Percentiles rank a stretch among this genome's conserved stretches.
These are phyloP conservation scores for Globisporangium nunn DNA, from an alignment of 352 stramenopile genomes.

Conservation along the genomic window DNA sequence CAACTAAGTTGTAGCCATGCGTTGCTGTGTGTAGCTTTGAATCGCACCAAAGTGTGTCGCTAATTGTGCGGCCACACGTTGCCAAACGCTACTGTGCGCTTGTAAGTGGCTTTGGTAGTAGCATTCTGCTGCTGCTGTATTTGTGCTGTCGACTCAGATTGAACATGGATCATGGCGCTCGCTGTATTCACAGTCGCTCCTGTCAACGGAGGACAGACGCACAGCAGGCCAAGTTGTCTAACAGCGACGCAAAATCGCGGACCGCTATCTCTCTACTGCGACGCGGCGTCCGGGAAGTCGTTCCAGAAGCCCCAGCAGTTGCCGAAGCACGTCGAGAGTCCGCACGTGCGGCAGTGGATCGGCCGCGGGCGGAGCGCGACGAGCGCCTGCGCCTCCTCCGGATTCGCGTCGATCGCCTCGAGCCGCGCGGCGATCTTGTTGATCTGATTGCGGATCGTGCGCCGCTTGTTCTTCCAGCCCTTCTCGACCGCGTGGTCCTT, in stretches of 20 bases:
- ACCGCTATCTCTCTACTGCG: slow-evolving; percentile 10
- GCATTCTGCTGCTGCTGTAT: too few species aligned
- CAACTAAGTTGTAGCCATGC: slow-evolving; percentile 3
- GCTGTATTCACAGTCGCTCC: not conserved
- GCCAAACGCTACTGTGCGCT: not conserved
- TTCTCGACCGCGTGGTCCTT: slow-evolving; percentile 37
- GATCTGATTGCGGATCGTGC: slow-evolving; percentile 63
- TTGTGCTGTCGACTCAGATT: not conserved
- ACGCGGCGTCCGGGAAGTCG: slow-evolving; percentile 19
- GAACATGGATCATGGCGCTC: not conserved
- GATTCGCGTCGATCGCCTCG: slow-evolving; percentile 32
- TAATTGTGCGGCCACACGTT: not conserved
- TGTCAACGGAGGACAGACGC: not conserved
- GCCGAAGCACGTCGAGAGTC: slow-evolving; percentile 37
- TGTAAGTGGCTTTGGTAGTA: too few species aligned
- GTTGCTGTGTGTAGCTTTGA: not conserved
- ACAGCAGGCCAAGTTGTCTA: not conserved
- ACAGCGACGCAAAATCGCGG: not conserved
- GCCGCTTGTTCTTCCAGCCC: slow-evolving; percentile 64
- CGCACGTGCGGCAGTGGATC: slow-evolving; percentile 66
- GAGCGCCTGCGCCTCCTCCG: slow-evolving; percentile 25
- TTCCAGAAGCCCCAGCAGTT: slow-evolving; percentile 80
- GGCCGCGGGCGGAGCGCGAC: slow-evolving; percentile 24
- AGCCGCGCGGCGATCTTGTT: slow-evolving; percentile 48
- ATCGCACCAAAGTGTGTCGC: not conserved